Base-by-base conservation (phyloP, 2,329 filamentous ascomycete species). In the Ilyonectria sp. region DNA sequence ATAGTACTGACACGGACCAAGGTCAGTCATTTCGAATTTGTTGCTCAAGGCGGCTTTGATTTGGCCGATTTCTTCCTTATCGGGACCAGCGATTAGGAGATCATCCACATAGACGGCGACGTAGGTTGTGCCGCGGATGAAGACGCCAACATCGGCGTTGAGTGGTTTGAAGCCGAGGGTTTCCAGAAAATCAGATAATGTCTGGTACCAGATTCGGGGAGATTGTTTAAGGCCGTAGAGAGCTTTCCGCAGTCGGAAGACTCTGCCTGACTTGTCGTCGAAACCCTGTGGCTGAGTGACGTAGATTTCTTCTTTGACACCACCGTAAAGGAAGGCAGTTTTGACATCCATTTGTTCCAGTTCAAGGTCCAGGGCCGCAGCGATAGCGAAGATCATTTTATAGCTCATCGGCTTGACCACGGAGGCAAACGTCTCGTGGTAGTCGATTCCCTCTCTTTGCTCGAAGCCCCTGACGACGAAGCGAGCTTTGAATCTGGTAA, bases 181-280 rank as follows among this genome's bases (percentile, higher is more conserved):
- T 44, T 44, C 40, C n/a, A 44, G 40, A 44, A 44, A 44, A 57
- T 57, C 33, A 40, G 33, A 37, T 55, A 55, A 55, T 37, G 52
- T 55, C 52, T 55, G 33, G 33, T 55, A 55, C 52, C 19, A 55
- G 52, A 55, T 49, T n/a, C n/a, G n/a, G n/a, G n/a, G n/a, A n/a
- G n/a, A n/a, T n/a, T n/a, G n/a, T n/a, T n/a, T n/a, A n/a, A n/a
- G n/a, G n/a, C n/a, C n/a, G n/a, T n/a, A n/a, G n/a, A n/a, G n/a
- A n/a, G n/a, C n/a, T n/a, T n/a, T n/a, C n/a, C n/a, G n/a, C n/a
- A n/a, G n/a, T n/a, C n/a, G n/a, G n/a, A n/a, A n/a, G n/a, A n/a
- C n/a, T n/a, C n/a, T n/a, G n/a, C n/a, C n/a, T n/a, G n/a, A n/a
- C n/a, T n/a, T n/a, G n/a, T n/a, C n/a, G n/a, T n/a, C n/a, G n/a